Evolutionary conservation across 2,329 filamentous ascomycete species (phyloP), one percentile per base, ranked within the genome.

Genomic region (Aurifilum marmelostoma): DNA sequence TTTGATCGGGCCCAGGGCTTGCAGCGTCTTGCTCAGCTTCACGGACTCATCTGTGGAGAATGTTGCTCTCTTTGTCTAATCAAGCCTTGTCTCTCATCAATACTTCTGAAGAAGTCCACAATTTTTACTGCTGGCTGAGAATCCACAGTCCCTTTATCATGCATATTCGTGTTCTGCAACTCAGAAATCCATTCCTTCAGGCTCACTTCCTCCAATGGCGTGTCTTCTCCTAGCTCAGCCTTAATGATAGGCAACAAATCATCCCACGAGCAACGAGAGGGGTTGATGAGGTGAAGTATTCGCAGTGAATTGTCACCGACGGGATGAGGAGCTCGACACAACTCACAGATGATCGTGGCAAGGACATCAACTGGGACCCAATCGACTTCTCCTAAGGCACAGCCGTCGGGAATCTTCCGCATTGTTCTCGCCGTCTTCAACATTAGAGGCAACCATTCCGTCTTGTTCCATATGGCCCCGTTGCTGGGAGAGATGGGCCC

Each of bases 371-470:
- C 68, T 12, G 73, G 73, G 0, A 74, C 64, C 74, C 73, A 74
- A 47, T 75, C 73, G 24, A 75, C 66, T 12, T 63, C 52, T 14
- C 64, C 64, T 11, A 69, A 18, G 0, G 67, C 39, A 37, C 56
- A 3, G 43, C 65, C 43, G 65, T 69, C 50, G 18, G 75, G 76
- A 6, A 77, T 67, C 34, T 69, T 72, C 1, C 65, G 27, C 1
- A 70, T 65, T 5, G 56, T 39, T 34, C 70, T 70, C 8, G 65
- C 70, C 0, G 67, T 74, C 52, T 59, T 71, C 47, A 74, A 29
- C 50, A 75, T 66, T 7, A 70, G 60, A 7, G 72, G 74, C 12
- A 74, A 69, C 73, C 74, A 75, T 32, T 75, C 73, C 1, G 67
- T 61, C 29, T 62, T n/a, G 54, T 68, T 71, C 74, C 74, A 75